Percentiles rank a stretch among this genome's conserved stretches.
phyloP scores from a whole-genome alignment of 805 yeast genomes.

The Ogataea pignaliae region DNA sequence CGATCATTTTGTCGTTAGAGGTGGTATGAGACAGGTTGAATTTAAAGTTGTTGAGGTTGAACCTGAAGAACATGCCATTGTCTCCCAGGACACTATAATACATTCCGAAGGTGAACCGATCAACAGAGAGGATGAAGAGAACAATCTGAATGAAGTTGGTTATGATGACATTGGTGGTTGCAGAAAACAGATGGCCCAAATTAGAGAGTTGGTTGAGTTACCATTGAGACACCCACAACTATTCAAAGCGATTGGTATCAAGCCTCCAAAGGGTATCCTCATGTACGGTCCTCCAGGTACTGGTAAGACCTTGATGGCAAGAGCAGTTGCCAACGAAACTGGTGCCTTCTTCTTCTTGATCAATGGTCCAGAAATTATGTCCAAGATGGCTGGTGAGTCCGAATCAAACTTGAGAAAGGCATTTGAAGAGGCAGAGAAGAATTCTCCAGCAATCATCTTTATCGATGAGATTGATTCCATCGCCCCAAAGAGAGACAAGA shows the following conservation, averaged over 20 bases:
- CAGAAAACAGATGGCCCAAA: constrained; percentile 99
- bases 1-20: constrained; percentile 92
- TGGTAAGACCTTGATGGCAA: constrained; percentile 98
- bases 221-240: constrained; percentile 98
- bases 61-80: constrained; percentile 95
- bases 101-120: constrained; percentile 99
- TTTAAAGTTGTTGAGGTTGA: constrained; percentile 98
- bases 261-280: constrained; percentile 97
- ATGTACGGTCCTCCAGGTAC: constrained; percentile 99
- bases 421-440: constrained; percentile 98
- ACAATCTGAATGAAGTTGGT: constrained; percentile 93
- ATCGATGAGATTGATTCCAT: constrained; percentile 98
- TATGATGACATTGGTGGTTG: constrained; percentile 99
- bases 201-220: constrained; percentile 95
- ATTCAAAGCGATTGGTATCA: constrained; percentile 96
- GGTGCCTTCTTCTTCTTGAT: constrained; percentile 98
- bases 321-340: constrained; percentile 99
- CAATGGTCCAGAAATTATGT: constrained; percentile 99
- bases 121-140: constrained; percentile 96
- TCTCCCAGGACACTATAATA: constrained; percentile 95
- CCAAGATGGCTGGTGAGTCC: constrained; percentile 99
- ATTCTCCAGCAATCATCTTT: constrained; percentile 95
- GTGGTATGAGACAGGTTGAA: constrained; percentile 99
- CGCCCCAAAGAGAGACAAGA: constrained; percentile 99
- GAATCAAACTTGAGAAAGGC: constrained; percentile 97